These are phyloP conservation scores for Huiozyma naganishii DNA, from an alignment of 805 yeast species.

Conservation along the genomic window DNA sequence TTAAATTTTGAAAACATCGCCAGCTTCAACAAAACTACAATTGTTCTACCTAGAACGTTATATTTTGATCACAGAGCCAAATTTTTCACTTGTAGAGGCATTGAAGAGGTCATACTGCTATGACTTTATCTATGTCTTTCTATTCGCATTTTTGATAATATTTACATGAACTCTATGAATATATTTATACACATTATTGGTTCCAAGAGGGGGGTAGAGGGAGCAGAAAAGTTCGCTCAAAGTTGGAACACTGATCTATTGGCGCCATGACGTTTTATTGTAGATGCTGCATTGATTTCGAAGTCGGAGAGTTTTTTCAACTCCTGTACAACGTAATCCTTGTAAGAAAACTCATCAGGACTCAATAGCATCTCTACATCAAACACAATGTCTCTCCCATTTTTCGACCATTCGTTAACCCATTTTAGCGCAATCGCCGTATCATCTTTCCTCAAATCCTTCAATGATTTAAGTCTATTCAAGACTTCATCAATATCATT, in stretches of 20 bases:
- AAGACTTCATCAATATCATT: conserved; percentile 56
- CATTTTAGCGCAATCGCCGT: conserved; percentile 53
- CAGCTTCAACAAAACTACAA: conserved; percentile 2
- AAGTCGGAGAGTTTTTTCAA: conserved; percentile 4
- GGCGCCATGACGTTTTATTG: no score
- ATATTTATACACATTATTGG: no score
- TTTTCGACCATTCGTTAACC: conserved; percentile 46
- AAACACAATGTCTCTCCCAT: conserved; percentile 33
- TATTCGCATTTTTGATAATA: no score
- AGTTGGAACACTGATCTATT: no score
- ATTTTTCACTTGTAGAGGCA: neutral
- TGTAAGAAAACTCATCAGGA: conserved; percentile 11
- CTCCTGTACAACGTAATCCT: conserved; percentile 7
- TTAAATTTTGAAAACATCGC: conserved; percentile 8
- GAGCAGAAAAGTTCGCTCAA: no score
- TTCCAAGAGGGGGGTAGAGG: no score
- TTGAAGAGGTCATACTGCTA: neutral
- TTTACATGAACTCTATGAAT: no score
- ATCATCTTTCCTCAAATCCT: conserved; percentile 30
- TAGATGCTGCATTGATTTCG: neutral
- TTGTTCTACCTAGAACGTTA: conserved; percentile 14
- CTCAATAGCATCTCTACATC: conserved; percentile 18
- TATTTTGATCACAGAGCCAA: conserved; percentile 10
- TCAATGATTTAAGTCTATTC: conserved; percentile 36
- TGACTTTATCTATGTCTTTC: neutral